Base-by-base conservation (phyloP, 306 rosid genomes). In the Vigna angularis region DNA sequence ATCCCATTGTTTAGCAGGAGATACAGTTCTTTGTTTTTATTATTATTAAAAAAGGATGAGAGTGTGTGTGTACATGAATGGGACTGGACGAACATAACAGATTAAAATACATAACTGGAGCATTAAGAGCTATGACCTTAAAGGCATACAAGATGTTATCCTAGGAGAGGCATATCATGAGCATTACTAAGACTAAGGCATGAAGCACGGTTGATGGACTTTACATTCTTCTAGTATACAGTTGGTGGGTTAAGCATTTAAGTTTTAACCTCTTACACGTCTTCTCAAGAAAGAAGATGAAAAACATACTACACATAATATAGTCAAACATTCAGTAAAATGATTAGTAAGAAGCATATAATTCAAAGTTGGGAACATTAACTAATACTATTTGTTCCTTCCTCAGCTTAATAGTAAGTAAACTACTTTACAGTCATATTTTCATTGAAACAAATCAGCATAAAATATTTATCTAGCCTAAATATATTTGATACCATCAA, bases 181-280 rank as follows among this genome's bases (percentile, higher is more conserved):
- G 47, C 64, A 51, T 16, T 52, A 52, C 80, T 32, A 9, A 64
- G 26, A 49, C 50, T 44, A 34, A 65, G 55, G 73, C 53, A 77
- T 56, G 61, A 45, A 56, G 50, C 11, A 55, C 68, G 49, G 57
- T 22, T 36, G 36, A 10, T 30, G 34, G 34, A 30, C 40, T 66
- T 17, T 42, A 76, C 62, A 34, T 51, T 52, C 44, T 52, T 36
- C 40, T 22, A 17, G 57, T 66, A 45, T 24, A 26, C n/a, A 38
- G 26, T 17, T 15, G 20, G 34, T 66, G 22, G 22, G 40, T 56
- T 40, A 1, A 40, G 38, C 7, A 4, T 34, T 34, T 34, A 40
- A 40, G 45, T 40, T 40, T 26, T 40, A 40, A 40, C 45, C 45
- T 1, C 11, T 40, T 40, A 40, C 45, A 40, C 0, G 10, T 40